Conservation (phyloP, 2,329 filamentous ascomycete species). For the Exophiala calicioides region DNA sequence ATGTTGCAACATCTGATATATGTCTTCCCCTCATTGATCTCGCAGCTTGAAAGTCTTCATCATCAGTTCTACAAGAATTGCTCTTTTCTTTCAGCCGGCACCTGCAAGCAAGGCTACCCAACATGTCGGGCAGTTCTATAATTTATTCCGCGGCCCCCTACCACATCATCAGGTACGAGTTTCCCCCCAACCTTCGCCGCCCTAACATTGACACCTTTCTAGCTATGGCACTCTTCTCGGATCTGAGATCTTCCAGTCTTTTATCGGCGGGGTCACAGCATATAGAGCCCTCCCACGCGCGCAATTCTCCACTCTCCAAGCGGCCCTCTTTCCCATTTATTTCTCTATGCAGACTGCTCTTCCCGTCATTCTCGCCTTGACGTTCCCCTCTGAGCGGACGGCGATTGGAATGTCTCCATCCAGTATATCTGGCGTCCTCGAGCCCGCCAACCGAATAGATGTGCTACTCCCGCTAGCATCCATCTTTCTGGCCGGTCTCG, state of each 20-base stretch:
- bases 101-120: constrained; percentile 20
- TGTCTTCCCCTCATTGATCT: no score
- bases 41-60: no score
- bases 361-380: constrained; percentile 72
- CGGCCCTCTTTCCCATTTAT: constrained; percentile 81
- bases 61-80: no score
- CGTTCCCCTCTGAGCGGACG: constrained; percentile 67
- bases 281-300: constrained; percentile 75
- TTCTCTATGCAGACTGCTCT: constrained; percentile 79
- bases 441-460: constrained; percentile 61
- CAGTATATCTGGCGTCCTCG: constrained; percentile 59
- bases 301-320: constrained; percentile 79
- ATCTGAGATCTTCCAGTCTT: constrained; percentile 80
- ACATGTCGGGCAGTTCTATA: constrained; percentile 47
- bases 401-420: constrained; percentile 39
- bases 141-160: constrained; percentile 69
- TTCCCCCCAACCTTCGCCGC: neutral
- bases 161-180: constrained; percentile 67
- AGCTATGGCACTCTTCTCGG: constrained; percentile 89
- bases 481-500: constrained; percentile 68
- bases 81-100: neutral
- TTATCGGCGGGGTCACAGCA: constrained; percentile 67
- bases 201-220: constrained; percentile 12
- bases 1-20: no score
- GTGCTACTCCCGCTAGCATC: constrained; percentile 69